Percentiles rank a stretch among this genome's conserved stretches.
Conservation (phyloP, 2,329 filamentous ascomycete genomes). For the Domatiomyces globalis region DNA sequence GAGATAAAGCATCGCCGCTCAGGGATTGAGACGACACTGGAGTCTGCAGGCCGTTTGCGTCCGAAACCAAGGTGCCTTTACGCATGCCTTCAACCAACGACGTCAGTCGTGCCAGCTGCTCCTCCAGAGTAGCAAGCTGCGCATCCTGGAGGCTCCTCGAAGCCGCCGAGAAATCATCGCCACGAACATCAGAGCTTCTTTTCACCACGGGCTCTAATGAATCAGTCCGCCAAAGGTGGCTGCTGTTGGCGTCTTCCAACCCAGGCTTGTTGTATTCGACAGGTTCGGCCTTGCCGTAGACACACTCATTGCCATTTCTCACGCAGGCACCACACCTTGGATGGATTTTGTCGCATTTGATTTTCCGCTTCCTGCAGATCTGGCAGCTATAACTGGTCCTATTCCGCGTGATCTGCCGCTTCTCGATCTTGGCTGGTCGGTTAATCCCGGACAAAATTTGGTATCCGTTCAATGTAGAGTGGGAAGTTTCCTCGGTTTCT, state of each 20-base stretch:
- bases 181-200: too few species aligned
- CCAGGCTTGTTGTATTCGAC: background rate
- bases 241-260: too few species aligned
- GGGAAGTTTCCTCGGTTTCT: background rate
- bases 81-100: slow-evolving; percentile 32
- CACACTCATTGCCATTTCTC: slow-evolving; percentile 30
- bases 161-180: too few species aligned
- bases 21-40: background rate
- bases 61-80: slow-evolving; percentile 20
- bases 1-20: background rate
- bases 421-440: slow-evolving; percentile 6
- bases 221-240: background rate
- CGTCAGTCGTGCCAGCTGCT: slow-evolving; percentile 30
- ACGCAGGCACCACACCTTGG: slow-evolving; percentile 33
- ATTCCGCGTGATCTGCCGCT: slow-evolving; percentile 34
- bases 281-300: slow-evolving; percentile 24
- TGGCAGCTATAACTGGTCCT: slow-evolving; percentile 35
- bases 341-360: slow-evolving; percentile 35
- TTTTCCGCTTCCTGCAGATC: slow-evolving; percentile 32
- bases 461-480: too few species aligned
- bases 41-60: slow-evolving; percentile 16
- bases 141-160: background rate
- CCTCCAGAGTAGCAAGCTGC: slow-evolving; percentile 23
- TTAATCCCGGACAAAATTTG: too few species aligned
- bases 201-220: background rate